Evolutionary conservation across 75 land plant species (phyloP).

Genomic region (Pinus albicaulis): DNA sequence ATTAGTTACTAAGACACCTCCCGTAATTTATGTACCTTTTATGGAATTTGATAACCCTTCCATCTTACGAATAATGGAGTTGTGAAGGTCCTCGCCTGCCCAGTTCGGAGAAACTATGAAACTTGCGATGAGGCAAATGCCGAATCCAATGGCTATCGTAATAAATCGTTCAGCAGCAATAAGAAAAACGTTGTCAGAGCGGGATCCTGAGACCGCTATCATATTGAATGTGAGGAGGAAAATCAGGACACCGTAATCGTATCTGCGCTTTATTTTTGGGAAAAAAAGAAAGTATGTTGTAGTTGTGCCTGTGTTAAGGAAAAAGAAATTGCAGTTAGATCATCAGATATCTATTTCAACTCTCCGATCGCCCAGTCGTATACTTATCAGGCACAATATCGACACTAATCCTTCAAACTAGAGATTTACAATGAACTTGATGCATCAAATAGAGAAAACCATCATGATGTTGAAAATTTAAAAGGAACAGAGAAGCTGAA

Average conservation of each 20-base stretch:
- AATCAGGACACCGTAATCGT: conserved; percentile 56
- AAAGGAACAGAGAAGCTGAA: no score
- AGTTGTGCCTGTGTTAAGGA: neutral
- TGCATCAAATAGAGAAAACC: no score
- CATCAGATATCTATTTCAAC: no score
- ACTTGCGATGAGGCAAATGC: conserved; percentile 33
- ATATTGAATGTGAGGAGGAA: conserved; percentile 60
- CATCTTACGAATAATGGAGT: conserved; percentile 28
- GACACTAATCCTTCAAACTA: no score
- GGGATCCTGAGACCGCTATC: conserved; percentile 39
- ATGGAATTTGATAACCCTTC: conserved; percentile 28
- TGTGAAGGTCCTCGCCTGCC: conserved; percentile 70
- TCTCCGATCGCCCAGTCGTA: no score
- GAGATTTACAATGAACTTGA: no score
- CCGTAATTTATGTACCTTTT: conserved; percentile 16
- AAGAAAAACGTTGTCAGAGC: conserved; percentile 17
- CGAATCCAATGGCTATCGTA: conserved; percentile 42
- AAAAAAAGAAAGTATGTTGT: conserved; percentile 31
- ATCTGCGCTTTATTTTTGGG: conserved; percentile 42
- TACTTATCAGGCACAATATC: no score
- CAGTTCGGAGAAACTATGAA: conserved; percentile 43
- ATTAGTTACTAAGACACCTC: no score
- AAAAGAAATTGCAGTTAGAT: no score
- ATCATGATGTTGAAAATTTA: no score
- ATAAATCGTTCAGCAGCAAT: conserved; percentile 34